Base-by-base conservation (phyloP, 108 stramenopile genomes). In the Skeletonema marinoi region DNA sequence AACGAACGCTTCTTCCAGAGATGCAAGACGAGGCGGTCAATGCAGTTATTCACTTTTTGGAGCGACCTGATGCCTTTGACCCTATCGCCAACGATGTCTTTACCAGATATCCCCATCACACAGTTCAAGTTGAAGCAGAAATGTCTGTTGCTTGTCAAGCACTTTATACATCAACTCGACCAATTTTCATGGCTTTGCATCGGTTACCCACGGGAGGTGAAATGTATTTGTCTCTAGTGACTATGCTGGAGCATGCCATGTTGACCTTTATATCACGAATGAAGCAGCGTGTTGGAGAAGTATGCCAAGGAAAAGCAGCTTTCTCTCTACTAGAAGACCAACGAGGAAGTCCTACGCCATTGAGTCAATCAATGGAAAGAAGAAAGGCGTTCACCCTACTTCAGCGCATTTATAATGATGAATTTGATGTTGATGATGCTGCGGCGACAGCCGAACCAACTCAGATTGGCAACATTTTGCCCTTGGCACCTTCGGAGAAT, bases 231-330 rank as follows among this genome's bases (percentile, higher is more conserved):
- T 90, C 91, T 4, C 36, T 93, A 44, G 90, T 96, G 14, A 92
- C 90, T 5, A 90, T 93, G 46, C 69, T 96, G 69, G 95, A 96
- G 73, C 95, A 96, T 70, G 87, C 89, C 66, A 86, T 92, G 60
- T 71, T 93, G 32, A 96, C 93, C n/a, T 96, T 96, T 75, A 91
- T 90, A 59, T 91, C 91, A 5, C 89, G 94, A 14, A 89, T 93
- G 66, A 95, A 95, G 70, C 87, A 87, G 54, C 86, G 91, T 65
- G 87, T 94, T 9, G 60, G 78, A 3, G 67, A 90, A 48, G 61
- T 95, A 10, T 89, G 90, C 35, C 69, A 79, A 30, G 85, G 83
- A 56, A 92, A 95, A 78, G 86, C 81, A 6, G 94, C 92, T 19
- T 77, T 89, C 38, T 71, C 68, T 35, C 62, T 95, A 2, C 71